phyloP scores from a whole-genome alignment of 1,139 yeast species.

The Blastobotrys proliferans region DNA sequence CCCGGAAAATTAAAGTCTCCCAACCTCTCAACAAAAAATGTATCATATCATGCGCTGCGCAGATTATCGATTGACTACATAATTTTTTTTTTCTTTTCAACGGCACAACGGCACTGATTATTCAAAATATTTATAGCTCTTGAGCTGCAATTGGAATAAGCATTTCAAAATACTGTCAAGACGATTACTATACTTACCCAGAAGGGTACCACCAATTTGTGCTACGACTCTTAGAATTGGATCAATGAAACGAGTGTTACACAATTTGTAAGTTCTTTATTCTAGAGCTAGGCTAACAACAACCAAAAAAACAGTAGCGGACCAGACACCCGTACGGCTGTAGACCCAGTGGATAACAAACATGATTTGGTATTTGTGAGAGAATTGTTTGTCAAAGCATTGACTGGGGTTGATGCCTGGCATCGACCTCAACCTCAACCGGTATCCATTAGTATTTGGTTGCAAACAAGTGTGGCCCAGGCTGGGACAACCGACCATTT shows the following conservation, averaged over 20 bases:
- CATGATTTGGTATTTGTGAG: conserved; percentile 55
- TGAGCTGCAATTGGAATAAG: not conserved
- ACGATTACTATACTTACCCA: conserved; percentile 2
- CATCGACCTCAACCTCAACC: conserved; percentile 67
- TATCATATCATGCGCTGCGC: not conserved
- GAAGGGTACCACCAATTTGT: not conserved
- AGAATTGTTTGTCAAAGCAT: conserved; percentile 56
- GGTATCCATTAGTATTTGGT: conserved; percentile 52
- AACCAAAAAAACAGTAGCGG: not conserved
- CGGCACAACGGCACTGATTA: not conserved
- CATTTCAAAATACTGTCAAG: not conserved
- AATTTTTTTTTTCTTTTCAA: not conserved
- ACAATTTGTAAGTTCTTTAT: conserved; percentile 4
- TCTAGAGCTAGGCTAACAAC: not conserved
- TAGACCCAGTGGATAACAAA: conserved; percentile 4
- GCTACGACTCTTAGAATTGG: not conserved
- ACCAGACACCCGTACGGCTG: not conserved
- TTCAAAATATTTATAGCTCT: not conserved
- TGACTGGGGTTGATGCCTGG: conserved; percentile 78
- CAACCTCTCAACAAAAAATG: not conserved
- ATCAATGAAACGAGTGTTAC: conserved; percentile 1
- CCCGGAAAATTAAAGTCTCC: too few relatives aligned
- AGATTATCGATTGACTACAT: not conserved
- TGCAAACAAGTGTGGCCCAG: conserved; percentile 63
- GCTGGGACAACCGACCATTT: conserved; percentile 78